A percentile compares a stretch with the other conserved stretches of the same genome.
Evolutionary conservation across 139 green algal genomes (phyloP).

Genomic region (Picochlorum costavermella): DNA sequence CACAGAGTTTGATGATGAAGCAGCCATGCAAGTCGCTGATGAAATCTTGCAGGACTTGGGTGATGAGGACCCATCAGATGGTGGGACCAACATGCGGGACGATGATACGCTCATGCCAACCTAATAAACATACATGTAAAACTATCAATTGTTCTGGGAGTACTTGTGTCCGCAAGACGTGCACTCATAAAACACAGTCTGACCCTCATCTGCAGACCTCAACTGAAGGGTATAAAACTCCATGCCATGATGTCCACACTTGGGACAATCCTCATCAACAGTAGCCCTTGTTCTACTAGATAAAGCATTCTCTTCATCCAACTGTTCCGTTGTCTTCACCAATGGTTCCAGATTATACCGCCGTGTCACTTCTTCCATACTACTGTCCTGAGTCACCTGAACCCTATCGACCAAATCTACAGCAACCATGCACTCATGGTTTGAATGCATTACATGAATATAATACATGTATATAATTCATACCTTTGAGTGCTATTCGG

Average conservation of each 20-base stretch:
- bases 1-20: background rate
- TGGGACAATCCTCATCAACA: conserved; percentile 69
- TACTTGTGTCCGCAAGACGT: conserved; percentile 53
- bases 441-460: background rate
- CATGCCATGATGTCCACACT: conserved; percentile 61
- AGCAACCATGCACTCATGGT: background rate
- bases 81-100: too few species aligned
- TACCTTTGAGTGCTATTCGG: conserved; percentile 6
- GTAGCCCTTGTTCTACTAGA: conserved; percentile 17
- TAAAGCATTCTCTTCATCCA: conserved; percentile 42
- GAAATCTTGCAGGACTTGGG: conserved; percentile 22
- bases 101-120: too few species aligned
- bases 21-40: conserved; percentile 15
- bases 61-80: too few species aligned
- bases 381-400: conserved; percentile 8
- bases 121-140: too few species aligned
- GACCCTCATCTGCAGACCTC: conserved; percentile 81
- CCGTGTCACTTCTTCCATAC: conserved; percentile 51
- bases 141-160: conserved; percentile 36
- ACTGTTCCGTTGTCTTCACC: conserved; percentile 39
- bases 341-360: conserved; percentile 65
- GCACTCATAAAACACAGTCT: conserved; percentile 91
- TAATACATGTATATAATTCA: background rate
- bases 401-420: conserved; percentile 26
- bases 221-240: conserved; percentile 93